A percentile compares a stretch with the other conserved stretches of the same genome.
Evolutionary conservation across 768 basidiomycete genomes (phyloP).

Genomic region (Leccinellum rugosiceps): DNA sequence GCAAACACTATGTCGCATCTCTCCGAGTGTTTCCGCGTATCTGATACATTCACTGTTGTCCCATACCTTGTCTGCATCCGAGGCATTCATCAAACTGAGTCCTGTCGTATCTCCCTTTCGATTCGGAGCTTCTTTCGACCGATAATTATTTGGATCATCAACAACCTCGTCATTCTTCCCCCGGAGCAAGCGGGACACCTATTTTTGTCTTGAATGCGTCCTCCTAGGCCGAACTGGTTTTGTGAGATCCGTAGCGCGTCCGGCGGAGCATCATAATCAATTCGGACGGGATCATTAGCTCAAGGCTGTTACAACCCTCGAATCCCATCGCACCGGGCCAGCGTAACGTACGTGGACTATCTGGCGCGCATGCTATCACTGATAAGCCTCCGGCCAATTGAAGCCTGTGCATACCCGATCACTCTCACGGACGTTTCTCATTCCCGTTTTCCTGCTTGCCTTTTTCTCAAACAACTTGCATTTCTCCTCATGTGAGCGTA

Average conservation of each 20-base stretch:
- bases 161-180: slow-evolving; percentile 86
- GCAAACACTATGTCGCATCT: slow-evolving; percentile 45
- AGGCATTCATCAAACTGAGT: slow-evolving; percentile 85
- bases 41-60: slow-evolving; percentile 87
- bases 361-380: slow-evolving; percentile 33
- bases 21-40: slow-evolving; percentile 73
- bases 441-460: slow-evolving; percentile 69
- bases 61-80: slow-evolving; percentile 90
- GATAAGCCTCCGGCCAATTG: background rate
- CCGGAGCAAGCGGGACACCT: slow-evolving; percentile 75
- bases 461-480: slow-evolving; percentile 73
- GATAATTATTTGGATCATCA: slow-evolving; percentile 72
- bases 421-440: slow-evolving; percentile 71
- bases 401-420: slow-evolving; percentile 45
- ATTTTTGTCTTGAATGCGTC: slow-evolving; percentile 99
- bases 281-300: background rate
- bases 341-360: slow-evolving; percentile 88
- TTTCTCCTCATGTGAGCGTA: slow-evolving; percentile 86
- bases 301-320: background rate
- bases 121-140: slow-evolving; percentile 49
- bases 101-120: slow-evolving; percentile 84
- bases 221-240: slow-evolving; percentile 82
- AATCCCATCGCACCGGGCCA: slow-evolving; percentile 60
- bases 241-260: slow-evolving; percentile 80
- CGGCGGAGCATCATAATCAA: slow-evolving; percentile 72